Conservation (phyloP, 345 rosid genomes). For the Acer negundo region DNA sequence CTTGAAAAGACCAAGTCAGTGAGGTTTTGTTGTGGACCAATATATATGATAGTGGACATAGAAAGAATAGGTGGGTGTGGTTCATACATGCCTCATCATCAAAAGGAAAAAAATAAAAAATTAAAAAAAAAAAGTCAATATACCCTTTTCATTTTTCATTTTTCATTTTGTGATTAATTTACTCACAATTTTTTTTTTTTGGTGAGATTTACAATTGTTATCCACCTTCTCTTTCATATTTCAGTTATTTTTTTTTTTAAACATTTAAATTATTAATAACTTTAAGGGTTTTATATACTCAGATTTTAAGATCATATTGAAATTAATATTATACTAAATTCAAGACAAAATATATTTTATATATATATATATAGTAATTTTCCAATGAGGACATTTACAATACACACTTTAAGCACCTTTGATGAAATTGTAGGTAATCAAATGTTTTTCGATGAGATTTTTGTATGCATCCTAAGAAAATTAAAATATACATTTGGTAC, state of each 20-base stretch:
- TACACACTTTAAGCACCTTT: too few relatives aligned
- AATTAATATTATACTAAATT: background rate
- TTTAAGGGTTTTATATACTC: background rate
- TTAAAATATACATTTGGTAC: too few relatives aligned
- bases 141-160: background rate
- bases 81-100: background rate
- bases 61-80: background rate
- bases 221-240: background rate
- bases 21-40: slow-evolving; percentile 11
- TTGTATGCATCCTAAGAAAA: too few relatives aligned
- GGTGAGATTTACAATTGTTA: background rate
- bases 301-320: background rate
- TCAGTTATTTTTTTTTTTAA: background rate
- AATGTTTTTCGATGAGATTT: too few relatives aligned
- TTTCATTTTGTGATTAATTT: background rate
- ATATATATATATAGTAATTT: too few relatives aligned
- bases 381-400: too few relatives aligned
- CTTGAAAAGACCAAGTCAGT: background rate
- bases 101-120: background rate
- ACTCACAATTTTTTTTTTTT: background rate
- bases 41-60: background rate
- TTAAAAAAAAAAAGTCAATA: slow-evolving; percentile 16
- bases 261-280: background rate
- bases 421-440: too few relatives aligned
- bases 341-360: too few relatives aligned